Conservation (phyloP, 306 rosid species). For the Trifolium subterraneum region DNA sequence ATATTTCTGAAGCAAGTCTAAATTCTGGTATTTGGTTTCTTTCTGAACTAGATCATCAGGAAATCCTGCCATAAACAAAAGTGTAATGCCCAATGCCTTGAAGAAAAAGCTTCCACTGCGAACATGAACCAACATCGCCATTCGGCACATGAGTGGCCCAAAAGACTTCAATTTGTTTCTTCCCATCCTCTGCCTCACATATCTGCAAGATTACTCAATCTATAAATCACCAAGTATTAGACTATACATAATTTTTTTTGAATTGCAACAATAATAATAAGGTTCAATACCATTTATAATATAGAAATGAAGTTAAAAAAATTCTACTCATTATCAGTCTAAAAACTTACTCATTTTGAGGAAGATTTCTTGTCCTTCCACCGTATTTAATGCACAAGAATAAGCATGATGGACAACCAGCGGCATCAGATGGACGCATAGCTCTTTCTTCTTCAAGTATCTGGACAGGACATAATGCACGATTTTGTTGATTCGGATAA, state of each 20-base stretch:
- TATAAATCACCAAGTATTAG: slow-evolving; percentile 3
- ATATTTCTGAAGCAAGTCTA: slow-evolving; percentile 88
- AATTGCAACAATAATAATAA: not conserved
- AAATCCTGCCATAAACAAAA: slow-evolving; percentile 93
- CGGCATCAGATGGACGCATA: slow-evolving; percentile 83
- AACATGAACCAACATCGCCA: slow-evolving; percentile 64
- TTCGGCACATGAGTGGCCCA: slow-evolving; percentile 54
- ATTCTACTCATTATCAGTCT: not conserved
- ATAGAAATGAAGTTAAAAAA: not conserved
- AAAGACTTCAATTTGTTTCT: slow-evolving; percentile 86
- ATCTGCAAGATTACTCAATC: slow-evolving; percentile 47
- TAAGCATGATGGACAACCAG: slow-evolving; percentile 77
- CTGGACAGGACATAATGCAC: slow-evolving; percentile 72
- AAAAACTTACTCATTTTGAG: slow-evolving; percentile 84
- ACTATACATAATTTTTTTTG: slow-evolving; percentile 2
- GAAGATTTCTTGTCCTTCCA: slow-evolving; percentile 92
- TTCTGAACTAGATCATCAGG: slow-evolving; percentile 76
- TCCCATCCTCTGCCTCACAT: slow-evolving; percentile 76
- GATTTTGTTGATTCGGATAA: slow-evolving; percentile 64
- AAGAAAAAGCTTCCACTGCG: slow-evolving; percentile 94
- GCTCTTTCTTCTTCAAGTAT: slow-evolving; percentile 79
- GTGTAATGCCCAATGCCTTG: slow-evolving; percentile 89
- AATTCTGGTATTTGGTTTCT: slow-evolving; percentile 83
- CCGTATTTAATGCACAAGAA: slow-evolving; percentile 95
- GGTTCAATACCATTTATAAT: not conserved